These are phyloP conservation scores for Hamamelis virginiana DNA, from an alignment of 164 flowering plant genomes.

Conservation along the genomic window DNA sequence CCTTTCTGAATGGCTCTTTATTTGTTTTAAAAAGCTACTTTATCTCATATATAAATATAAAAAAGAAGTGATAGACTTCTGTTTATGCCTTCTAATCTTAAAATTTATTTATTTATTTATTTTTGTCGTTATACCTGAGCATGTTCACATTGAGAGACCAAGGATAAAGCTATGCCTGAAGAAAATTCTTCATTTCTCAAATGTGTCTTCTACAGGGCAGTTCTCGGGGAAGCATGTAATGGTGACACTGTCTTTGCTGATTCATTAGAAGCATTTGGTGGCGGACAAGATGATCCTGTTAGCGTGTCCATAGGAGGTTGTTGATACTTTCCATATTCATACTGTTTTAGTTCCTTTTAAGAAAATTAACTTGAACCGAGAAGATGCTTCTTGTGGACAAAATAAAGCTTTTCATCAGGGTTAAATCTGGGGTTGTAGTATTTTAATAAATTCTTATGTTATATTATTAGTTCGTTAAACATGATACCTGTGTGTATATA, in stretches of 20 bases:
- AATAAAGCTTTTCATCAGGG: not conserved
- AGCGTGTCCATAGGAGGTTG: constrained; percentile 93
- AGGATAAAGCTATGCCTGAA: not conserved
- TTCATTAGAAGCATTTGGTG: constrained; percentile 80
- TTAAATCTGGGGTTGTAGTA: not conserved
- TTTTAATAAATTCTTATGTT: not conserved
- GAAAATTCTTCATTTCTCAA: not conserved
- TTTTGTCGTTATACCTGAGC: not conserved
- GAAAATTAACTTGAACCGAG: not conserved
- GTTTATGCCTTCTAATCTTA: not conserved
- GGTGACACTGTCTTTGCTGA: constrained; percentile 80
- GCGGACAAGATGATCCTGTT: constrained; percentile 85
- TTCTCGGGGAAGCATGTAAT: constrained; percentile 68
- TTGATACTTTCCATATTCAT: constrained; percentile 5
- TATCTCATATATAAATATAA: not conserved
- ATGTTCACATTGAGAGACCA: not conserved
- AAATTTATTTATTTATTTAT: not conserved
- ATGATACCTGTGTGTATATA: too few species aligned
- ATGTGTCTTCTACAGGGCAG: constrained; percentile 41
- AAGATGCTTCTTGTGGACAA: not conserved
- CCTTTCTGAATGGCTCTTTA: not conserved
- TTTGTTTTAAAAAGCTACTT: not conserved
- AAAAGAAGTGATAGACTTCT: not conserved
- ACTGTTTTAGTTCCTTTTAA: not conserved
- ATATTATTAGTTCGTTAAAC: not conserved